Evolutionary conservation across 75 land plant genomes (phyloP).

Genomic region (Larix kaempferi): DNA sequence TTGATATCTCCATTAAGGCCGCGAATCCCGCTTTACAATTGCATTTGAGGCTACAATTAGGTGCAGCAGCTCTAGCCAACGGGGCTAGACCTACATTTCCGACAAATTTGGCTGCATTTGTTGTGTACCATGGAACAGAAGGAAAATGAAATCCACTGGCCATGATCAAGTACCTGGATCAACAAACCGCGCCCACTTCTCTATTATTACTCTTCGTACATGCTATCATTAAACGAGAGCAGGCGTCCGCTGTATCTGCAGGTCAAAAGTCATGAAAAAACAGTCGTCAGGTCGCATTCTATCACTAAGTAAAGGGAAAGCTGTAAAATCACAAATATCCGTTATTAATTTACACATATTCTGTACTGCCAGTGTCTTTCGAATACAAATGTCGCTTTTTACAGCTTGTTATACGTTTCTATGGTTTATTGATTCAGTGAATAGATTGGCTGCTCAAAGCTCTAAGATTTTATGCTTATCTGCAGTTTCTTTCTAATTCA

Average conservation of each 20-base stretch:
- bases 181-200: background rate
- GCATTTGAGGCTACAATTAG: conserved; percentile 1
- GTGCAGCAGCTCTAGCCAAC: background rate
- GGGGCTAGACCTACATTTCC: conserved; percentile 3
- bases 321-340: too few relatives aligned
- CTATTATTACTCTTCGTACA: conserved; percentile 6
- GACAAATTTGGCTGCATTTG: background rate
- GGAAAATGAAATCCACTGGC: background rate
- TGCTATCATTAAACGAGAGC: background rate
- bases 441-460: background rate
- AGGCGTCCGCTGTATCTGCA: background rate
- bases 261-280: background rate
- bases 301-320: too few relatives aligned
- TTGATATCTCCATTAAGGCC: background rate
- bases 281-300: background rate
- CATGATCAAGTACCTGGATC: background rate
- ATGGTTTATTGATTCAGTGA: background rate
- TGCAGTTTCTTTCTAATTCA: too few relatives aligned
- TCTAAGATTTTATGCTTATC: background rate
- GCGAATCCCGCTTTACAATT: background rate
- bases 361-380: too few relatives aligned
- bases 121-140: background rate
- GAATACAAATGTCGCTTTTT: too few relatives aligned
- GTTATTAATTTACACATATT: too few relatives aligned
- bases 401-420: background rate